A percentile compares a stretch with the other conserved stretches of the same genome.
These are phyloP conservation scores for Byssochlamys sp. DNA, from an alignment of 2,329 filamentous ascomycete species.

Conservation along the genomic window DNA sequence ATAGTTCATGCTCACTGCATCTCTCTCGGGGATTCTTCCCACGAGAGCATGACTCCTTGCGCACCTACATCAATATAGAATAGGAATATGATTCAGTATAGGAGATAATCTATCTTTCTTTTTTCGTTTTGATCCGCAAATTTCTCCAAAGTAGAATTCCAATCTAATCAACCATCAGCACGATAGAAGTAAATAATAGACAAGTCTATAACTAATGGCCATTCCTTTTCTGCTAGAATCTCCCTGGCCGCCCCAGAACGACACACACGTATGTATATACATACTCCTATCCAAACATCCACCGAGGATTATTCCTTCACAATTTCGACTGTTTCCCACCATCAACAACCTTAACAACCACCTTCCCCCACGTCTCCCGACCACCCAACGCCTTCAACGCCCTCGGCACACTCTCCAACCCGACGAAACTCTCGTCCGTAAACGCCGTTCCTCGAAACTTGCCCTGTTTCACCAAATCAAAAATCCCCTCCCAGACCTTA, in stretches of 20 bases:
- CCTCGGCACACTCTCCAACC: constrained; percentile 66
- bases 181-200: too few species aligned
- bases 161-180: too few species aligned
- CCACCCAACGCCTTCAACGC: constrained; percentile 69
- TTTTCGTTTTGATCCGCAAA: too few species aligned
- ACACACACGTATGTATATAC: too few species aligned
- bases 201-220: too few species aligned
- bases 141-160: too few species aligned
- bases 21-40: constrained; percentile 8
- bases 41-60: constrained; percentile 41
- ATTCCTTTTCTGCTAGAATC: too few species aligned
- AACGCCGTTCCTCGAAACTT: constrained; percentile 78
- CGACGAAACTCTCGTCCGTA: constrained; percentile 69
- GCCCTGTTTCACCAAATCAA: constrained; percentile 63
- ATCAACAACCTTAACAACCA: constrained; percentile 76
- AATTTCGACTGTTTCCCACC: constrained; percentile 50
- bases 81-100: background rate
- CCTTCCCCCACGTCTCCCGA: constrained; percentile 88
- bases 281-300: background rate
- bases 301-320: constrained; percentile 14
- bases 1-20: constrained; percentile 37
- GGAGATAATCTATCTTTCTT: too few species aligned
- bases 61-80: constrained; percentile 26
- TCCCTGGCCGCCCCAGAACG: background rate
- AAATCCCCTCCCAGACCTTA: constrained; percentile 73